These are phyloP conservation scores for Suillus ampliporus DNA, from an alignment of 768 basidiomycete species.

Conservation along the genomic window DNA sequence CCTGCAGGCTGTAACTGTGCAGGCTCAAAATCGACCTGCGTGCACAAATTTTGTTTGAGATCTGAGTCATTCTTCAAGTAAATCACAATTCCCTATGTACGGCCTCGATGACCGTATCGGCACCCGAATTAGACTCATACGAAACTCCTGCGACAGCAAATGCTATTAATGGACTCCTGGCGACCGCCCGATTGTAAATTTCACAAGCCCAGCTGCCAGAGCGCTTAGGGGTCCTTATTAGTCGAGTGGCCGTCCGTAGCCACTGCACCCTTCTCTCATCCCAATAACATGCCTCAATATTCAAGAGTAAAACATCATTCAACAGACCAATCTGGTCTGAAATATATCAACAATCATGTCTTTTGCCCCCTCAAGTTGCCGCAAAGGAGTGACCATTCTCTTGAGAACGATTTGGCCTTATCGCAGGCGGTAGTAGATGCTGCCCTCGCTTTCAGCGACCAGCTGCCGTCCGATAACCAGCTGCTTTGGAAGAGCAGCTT, in stretches of 20 bases:
- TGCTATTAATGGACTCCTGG: too few species aligned
- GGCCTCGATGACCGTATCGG: not conserved
- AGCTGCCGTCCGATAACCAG: constrained; percentile 13
- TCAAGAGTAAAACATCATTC: not conserved
- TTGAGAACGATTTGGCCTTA: constrained; percentile 33
- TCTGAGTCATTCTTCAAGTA: not conserved
- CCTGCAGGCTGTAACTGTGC: not conserved
- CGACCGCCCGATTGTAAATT: too few species aligned
- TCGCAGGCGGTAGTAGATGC: constrained; percentile 24
- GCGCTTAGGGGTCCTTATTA: not conserved
- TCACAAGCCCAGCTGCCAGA: too few species aligned
- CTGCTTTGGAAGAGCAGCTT: constrained; percentile 36
- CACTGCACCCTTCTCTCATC: not conserved
- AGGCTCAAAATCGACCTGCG: not conserved
- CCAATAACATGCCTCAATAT: not conserved
- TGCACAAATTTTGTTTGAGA: not conserved
- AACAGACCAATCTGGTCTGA: constrained; percentile 1
- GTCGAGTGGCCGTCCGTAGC: too few species aligned
- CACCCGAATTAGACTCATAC: too few species aligned
- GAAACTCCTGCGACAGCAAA: not conserved
- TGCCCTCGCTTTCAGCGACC: constrained; percentile 23
- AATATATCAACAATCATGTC: constrained; percentile 48
- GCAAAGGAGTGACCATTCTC: constrained; percentile 37
- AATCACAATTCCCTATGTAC: not conserved
- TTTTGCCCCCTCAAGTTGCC: constrained; percentile 51